A percentile compares a stretch with the other conserved stretches of the same genome.
phyloP scores from a whole-genome alignment of 1,139 yeast species.

The Geotrichum phurueaensis region DNA sequence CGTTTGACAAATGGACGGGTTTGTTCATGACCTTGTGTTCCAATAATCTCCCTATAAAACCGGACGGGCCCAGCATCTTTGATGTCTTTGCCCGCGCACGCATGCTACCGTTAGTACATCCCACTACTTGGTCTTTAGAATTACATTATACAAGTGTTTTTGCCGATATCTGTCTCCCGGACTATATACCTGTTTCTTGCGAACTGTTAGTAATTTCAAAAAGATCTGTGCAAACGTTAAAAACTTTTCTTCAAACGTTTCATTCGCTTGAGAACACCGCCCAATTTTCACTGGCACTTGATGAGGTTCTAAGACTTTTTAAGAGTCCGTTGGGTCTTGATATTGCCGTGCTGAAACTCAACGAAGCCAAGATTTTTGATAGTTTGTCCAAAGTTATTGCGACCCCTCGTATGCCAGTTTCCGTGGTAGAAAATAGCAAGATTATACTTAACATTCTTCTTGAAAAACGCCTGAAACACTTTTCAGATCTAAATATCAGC shows the following conservation, averaged over 20 bases:
- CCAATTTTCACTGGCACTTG: neutral
- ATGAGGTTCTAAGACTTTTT: conserved; percentile 1
- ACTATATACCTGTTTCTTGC: conserved; percentile 6
- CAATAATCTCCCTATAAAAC: neutral
- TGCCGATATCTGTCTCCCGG: conserved; percentile 1
- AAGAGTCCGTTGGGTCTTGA: conserved; percentile 9
- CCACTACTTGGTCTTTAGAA: conserved; percentile 8
- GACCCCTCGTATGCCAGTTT: neutral
- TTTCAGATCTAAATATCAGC: neutral
- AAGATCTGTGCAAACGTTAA: neutral
- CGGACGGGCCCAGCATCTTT: conserved; percentile 9
- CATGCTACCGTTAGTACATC: conserved; percentile 7
- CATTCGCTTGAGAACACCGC: neutral
- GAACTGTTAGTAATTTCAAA: conserved; percentile 4
- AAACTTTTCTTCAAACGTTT: neutral
- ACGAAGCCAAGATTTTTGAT: conserved; percentile 1
- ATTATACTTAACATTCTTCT: neutral
- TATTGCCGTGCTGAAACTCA: conserved; percentile 1
- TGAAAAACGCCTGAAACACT: conserved; percentile 1
- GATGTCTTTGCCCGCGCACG: conserved; percentile 1
- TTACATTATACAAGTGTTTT: conserved; percentile 2
- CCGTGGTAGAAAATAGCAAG: conserved; percentile 6
- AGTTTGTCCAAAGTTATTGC: neutral
- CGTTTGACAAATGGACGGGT: conserved; percentile 7
- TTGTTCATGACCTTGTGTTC: conserved; percentile 4